Evolutionary conservation across 139 green algal species (phyloP).

Genomic region (Chlorella sp.): DNA sequence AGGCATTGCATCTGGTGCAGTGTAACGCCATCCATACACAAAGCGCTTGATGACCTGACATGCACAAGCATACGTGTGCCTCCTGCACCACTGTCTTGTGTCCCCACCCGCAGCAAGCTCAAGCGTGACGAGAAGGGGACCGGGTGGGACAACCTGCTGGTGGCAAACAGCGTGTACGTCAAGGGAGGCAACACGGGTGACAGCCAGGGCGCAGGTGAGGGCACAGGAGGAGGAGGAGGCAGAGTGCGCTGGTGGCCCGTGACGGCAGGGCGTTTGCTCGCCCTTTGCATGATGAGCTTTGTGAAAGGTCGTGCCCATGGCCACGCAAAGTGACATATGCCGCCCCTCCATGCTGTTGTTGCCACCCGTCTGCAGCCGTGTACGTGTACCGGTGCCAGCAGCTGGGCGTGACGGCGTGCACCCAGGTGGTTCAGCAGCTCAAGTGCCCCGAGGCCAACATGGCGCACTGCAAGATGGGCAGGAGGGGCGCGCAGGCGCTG

Average conservation of each 20-base stretch:
- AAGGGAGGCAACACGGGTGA: slow-evolving; percentile 15
- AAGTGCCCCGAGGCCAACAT: slow-evolving; percentile 26
- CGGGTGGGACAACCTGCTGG: slow-evolving; percentile 27
- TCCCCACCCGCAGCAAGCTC: slow-evolving; percentile 13
- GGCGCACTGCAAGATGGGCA: slow-evolving; percentile 45
- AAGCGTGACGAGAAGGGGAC: not conserved
- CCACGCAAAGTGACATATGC: not conserved
- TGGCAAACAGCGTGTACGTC: slow-evolving; percentile 20
- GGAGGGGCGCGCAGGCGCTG: slow-evolving; percentile 41
- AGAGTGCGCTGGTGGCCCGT: no score
- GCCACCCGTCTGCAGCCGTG: not conserved
- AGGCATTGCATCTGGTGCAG: no score
- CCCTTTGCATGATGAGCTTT: no score
- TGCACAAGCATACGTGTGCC: no score
- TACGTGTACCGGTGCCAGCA: slow-evolving; percentile 38
- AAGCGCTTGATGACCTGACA: no score
- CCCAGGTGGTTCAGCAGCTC: slow-evolving; percentile 37
- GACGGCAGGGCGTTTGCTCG: no score
- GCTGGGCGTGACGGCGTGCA: slow-evolving; percentile 39
- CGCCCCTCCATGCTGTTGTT: not conserved
- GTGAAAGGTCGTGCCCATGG: no score
- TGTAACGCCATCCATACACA: no score
- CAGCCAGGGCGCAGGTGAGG: no score
- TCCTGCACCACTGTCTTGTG: no score
- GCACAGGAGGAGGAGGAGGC: no score